These are phyloP conservation scores for Trametes versicolor DNA, from an alignment of 1,284 basidiomycete genomes.

Conservation along the genomic window DNA sequence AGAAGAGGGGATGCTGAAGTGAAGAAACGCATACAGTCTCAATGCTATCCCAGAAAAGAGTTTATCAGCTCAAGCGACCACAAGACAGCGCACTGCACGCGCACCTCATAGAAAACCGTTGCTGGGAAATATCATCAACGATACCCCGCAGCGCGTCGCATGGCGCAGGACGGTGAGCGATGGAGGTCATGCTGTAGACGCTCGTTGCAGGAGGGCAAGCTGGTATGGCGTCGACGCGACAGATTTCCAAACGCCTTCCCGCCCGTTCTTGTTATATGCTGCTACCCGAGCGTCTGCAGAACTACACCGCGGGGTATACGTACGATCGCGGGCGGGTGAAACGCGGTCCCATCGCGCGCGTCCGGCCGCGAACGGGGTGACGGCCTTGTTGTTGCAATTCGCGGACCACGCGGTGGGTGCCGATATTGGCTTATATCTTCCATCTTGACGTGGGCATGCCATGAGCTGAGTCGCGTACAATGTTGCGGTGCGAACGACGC, in stretches of 20 bases:
- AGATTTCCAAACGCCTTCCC: background rate
- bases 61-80: background rate
- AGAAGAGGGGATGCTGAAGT: constrained; percentile 1
- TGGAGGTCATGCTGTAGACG: background rate
- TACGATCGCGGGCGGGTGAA: background rate
- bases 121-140: background rate
- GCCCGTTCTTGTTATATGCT: background rate
- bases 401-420: too few relatives aligned
- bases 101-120: constrained; percentile 8
- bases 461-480: too few relatives aligned
- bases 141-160: background rate
- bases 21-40: background rate
- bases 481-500: too few relatives aligned
- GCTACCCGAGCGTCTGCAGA: background rate
- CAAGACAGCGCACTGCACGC: background rate
- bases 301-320: background rate
- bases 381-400: too few relatives aligned
- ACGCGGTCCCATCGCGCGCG: background rate
- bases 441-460: too few relatives aligned
- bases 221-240: background rate
- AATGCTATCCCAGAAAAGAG: background rate
- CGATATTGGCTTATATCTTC: too few relatives aligned
- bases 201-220: background rate
- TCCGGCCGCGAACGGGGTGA: background rate
- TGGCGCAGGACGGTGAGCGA: background rate